Conservation (phyloP, 495 filamentous ascomycete genomes). For the Aspergillus kassunensis region DNA sequence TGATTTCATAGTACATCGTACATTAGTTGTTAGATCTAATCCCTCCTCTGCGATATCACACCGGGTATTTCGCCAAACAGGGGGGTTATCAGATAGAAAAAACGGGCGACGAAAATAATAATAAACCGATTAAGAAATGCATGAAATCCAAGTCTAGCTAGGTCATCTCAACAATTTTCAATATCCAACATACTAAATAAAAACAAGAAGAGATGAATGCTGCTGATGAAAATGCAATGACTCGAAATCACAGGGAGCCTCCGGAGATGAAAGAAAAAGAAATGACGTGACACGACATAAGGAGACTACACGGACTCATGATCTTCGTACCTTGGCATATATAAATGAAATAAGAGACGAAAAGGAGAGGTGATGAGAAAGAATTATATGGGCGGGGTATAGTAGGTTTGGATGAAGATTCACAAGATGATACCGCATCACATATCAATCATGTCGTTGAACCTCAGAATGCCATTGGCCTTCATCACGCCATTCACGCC, state of each 20-base stretch:
- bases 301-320: slow-evolving; percentile 7
- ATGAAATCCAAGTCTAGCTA: slow-evolving; percentile 3
- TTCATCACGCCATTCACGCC: slow-evolving; percentile 86
- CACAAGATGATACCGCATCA: slow-evolving; percentile 32
- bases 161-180: background rate
- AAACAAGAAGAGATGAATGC: background rate
- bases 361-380: background rate
- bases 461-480: slow-evolving; percentile 80
- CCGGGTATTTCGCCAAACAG: slow-evolving; percentile 12
- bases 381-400: slow-evolving; percentile 12
- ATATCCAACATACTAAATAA: background rate
- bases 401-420: slow-evolving; percentile 9
- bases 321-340: slow-evolving; percentile 9
- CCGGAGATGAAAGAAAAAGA: slow-evolving; percentile 12
- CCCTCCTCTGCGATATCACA: slow-evolving; percentile 24
- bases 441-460: slow-evolving; percentile 94
- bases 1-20: slow-evolving; percentile 25
- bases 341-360: slow-evolving; percentile 1
- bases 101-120: slow-evolving; percentile 1
- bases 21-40: slow-evolving; percentile 39
- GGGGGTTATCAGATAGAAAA: slow-evolving; percentile 9
- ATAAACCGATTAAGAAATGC: background rate
- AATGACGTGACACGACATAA: background rate
- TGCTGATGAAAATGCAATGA: background rate
- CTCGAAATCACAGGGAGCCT: slow-evolving; percentile 6